A percentile compares a stretch with the other conserved stretches of the same genome.
Conservation (phyloP, 306 rosid genomes). For the Ochetophila trinervis region DNA sequence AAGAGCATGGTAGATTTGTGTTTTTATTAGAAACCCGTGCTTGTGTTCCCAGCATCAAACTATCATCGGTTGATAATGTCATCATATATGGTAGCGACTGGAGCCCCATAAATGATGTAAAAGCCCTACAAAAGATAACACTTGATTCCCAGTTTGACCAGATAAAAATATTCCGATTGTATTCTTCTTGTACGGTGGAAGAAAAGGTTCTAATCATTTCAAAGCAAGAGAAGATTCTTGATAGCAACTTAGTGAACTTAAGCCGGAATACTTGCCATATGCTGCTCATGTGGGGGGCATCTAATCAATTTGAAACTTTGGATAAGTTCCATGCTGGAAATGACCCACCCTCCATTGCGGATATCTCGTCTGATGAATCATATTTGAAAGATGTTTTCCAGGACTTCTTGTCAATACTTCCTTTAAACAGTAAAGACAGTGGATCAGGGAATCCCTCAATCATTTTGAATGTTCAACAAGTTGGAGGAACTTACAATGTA, state of each 20-base stretch:
- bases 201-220: constrained; percentile 73
- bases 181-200: constrained; percentile 74
- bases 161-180: constrained; percentile 73
- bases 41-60: constrained; percentile 57
- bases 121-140: constrained; percentile 72
- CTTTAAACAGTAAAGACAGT: constrained; percentile 41
- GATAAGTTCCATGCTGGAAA: constrained; percentile 47
- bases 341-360: constrained; percentile 19
- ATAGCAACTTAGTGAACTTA: constrained; percentile 37
- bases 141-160: constrained; percentile 58
- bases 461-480: constrained; percentile 54
- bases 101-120: constrained; percentile 76
- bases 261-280: constrained; percentile 45
- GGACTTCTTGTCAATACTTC: constrained; percentile 53
- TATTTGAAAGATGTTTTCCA: constrained; percentile 40
- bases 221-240: constrained; percentile 61
- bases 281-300: constrained; percentile 83
- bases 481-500: constrained; percentile 49
- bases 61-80: constrained; percentile 65
- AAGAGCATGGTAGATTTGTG: constrained; percentile 63
- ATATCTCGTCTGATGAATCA: constrained; percentile 27
- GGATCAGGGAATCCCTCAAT: constrained; percentile 34
- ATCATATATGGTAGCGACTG: constrained; percentile 86
- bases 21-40: constrained; percentile 78
- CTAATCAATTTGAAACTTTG: constrained; percentile 57